Percentiles rank a stretch among this genome's conserved stretches.
These are phyloP conservation scores for Gomphus bonarii DNA, from an alignment of 1,284 basidiomycete genomes.

Conservation along the genomic window DNA sequence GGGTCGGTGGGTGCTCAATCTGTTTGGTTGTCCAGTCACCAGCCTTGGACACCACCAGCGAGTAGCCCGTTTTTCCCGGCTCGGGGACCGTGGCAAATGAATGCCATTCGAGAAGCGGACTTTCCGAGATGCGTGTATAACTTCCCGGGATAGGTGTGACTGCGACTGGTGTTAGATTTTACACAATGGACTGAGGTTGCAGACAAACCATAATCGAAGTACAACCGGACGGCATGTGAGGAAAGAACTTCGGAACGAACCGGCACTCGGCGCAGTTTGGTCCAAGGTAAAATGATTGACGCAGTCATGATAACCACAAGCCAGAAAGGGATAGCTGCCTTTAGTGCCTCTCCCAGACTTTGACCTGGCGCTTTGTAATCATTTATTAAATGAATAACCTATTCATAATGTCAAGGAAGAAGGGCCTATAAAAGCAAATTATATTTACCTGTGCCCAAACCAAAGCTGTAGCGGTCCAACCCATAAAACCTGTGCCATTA, in stretches of 20 bases:
- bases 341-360: conserved; percentile 33
- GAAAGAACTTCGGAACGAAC: conserved; percentile 45
- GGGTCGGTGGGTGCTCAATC: conserved; percentile 40
- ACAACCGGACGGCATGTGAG: conserved; percentile 43
- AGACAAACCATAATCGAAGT: conserved; percentile 42
- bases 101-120: conserved; percentile 50
- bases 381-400: conserved; percentile 37
- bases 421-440: background rate
- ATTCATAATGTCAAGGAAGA: background rate
- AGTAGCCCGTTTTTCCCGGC: conserved; percentile 43
- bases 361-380: conserved; percentile 35
- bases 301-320: conserved; percentile 38
- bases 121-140: conserved; percentile 43
- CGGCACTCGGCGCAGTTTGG: conserved; percentile 20
- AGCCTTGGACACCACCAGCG: conserved; percentile 44
- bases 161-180: conserved; percentile 13
- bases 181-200: background rate
- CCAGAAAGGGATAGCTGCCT: conserved; percentile 42
- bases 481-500: conserved; percentile 28
- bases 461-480: conserved; percentile 36
- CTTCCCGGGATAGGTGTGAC: conserved; percentile 41
- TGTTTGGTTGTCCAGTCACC: conserved; percentile 51
- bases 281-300: conserved; percentile 32
- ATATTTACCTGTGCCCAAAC: conserved; percentile 42
- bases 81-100: conserved; percentile 46